Conservation (phyloP, 2,329 filamentous ascomycete genomes). For the Venturia carpophila region DNA sequence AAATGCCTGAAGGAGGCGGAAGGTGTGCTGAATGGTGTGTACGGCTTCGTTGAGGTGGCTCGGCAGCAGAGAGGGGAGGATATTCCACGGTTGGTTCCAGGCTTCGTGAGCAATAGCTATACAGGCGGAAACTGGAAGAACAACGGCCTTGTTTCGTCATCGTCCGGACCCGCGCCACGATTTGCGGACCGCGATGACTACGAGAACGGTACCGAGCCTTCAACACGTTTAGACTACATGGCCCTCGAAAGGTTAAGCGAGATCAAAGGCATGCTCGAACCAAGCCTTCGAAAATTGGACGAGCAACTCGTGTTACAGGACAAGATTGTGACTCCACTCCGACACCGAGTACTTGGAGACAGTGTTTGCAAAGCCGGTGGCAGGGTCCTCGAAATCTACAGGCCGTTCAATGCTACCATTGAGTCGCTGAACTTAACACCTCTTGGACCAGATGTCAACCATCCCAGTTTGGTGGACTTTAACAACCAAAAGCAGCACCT, state of each 20-base stretch:
- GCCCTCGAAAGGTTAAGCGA: constrained; percentile 80
- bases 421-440: constrained; percentile 86
- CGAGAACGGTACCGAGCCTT: constrained; percentile 64
- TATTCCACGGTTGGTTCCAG: constrained; percentile 84
- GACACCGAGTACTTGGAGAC: constrained; percentile 74
- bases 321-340: constrained; percentile 70
- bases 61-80: constrained; percentile 88
- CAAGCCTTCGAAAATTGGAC: constrained; percentile 78
- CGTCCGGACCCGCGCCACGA: constrained; percentile 49
- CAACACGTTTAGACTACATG: constrained; percentile 63
- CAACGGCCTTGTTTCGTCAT: constrained; percentile 55
- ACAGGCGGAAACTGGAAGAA: constrained; percentile 81
- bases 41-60: constrained; percentile 92
- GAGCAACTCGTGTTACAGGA: constrained; percentile 71
- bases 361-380: constrained; percentile 70
- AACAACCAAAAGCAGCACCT: constrained; percentile 83
- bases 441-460: constrained; percentile 69
- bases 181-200: constrained; percentile 77
- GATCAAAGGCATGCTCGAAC: constrained; percentile 74
- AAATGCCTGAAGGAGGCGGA: constrained; percentile 98
- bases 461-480: constrained; percentile 80
- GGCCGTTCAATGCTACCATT: constrained; percentile 79
- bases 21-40: constrained; percentile 86
- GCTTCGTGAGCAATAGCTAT: constrained; percentile 80
- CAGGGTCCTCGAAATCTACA: constrained; percentile 79